These are phyloP conservation scores for Hypoxylon perforatum DNA, from an alignment of 495 filamentous ascomycete species.

Conservation along the genomic window DNA sequence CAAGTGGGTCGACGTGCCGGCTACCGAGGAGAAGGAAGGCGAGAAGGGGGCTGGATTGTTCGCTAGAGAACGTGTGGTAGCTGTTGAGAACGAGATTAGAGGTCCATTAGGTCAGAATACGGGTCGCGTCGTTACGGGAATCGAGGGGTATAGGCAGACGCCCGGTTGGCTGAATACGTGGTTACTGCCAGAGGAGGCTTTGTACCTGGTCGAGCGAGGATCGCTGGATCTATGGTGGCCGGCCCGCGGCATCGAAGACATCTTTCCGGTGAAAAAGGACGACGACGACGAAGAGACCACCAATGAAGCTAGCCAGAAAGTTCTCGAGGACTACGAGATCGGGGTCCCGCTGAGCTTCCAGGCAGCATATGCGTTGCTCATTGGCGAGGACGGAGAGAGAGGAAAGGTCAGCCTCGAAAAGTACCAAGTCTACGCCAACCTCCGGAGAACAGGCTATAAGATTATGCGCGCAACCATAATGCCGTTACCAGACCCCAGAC, in stretches of 20 bases:
- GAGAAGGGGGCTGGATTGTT: conserved; percentile 51
- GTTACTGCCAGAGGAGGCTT: conserved; percentile 91
- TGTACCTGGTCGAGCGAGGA: conserved; percentile 89
- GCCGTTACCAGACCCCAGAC: conserved; percentile 7
- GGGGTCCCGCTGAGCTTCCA: conserved; percentile 88
- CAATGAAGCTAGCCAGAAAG: conserved; percentile 31
- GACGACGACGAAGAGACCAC: conserved; percentile 29
- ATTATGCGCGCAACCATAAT: conserved; percentile 71
- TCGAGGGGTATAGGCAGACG: conserved; percentile 48
- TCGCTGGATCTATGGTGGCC: conserved; percentile 89
- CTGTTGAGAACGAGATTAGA: conserved; percentile 59
- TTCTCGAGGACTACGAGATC: conserved; percentile 61
- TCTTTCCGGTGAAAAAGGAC: conserved; percentile 46
- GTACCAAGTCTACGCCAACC: conserved; percentile 84
- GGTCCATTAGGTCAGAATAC: conserved; percentile 52
- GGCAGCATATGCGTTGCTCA: conserved; percentile 84
- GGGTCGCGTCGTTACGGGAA: conserved; percentile 56
- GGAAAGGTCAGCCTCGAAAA: conserved; percentile 76
- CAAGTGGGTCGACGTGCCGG: conserved; percentile 50
- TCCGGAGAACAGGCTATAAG: conserved; percentile 86
- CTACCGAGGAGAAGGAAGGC: conserved; percentile 31
- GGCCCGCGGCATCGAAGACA: conserved; percentile 50
- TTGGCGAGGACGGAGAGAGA: conserved; percentile 70
- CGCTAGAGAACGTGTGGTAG: conserved; percentile 59
- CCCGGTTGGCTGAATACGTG: conserved; percentile 70